Conservation (phyloP, 495 filamentous ascomycete species). For the Trichoderma gamsii region DNA sequence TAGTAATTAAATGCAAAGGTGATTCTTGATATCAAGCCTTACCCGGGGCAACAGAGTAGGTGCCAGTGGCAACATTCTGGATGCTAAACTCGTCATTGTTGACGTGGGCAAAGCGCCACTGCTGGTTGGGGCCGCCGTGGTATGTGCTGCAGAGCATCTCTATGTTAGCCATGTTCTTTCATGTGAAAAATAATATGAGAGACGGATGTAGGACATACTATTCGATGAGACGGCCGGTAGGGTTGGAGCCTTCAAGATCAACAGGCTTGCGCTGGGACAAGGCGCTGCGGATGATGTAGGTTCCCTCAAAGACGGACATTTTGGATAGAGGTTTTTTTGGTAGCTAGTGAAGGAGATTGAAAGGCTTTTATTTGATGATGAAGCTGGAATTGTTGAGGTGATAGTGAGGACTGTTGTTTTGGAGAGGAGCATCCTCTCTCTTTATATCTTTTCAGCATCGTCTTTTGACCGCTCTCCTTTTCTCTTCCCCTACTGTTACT, state of each 20-base stretch:
- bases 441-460: background rate
- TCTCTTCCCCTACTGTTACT: too few relatives aligned
- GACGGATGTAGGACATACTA: background rate
- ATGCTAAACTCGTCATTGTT: background rate
- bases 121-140: slow-evolving; percentile 2
- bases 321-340: background rate
- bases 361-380: background rate
- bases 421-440: background rate
- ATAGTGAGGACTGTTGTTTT: background rate
- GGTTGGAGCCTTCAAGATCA: background rate
- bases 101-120: background rate
- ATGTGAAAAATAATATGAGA: background rate
- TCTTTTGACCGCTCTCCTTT: too few relatives aligned
- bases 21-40: too few relatives aligned
- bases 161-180: background rate
- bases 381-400: background rate
- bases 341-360: background rate
- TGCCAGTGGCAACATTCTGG: background rate
- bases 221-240: background rate
- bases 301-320: background rate
- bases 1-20: background rate
- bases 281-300: background rate
- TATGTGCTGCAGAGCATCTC: background rate
- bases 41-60: background rate
- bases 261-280: background rate